Conservation (phyloP, 2,329 filamentous ascomycete species). For the Hymenoscyphus scutula region DNA sequence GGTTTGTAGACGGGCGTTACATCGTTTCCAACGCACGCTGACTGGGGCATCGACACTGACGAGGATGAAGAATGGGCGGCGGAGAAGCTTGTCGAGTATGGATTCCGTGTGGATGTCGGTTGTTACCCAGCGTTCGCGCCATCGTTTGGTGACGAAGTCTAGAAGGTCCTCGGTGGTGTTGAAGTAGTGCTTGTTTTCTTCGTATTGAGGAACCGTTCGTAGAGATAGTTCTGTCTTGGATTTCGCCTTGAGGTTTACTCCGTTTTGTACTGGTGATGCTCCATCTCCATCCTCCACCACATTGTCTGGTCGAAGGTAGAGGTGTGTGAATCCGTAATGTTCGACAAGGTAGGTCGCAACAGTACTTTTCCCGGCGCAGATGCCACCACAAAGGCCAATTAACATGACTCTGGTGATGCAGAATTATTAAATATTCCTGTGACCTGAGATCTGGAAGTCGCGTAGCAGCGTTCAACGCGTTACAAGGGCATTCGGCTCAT, state of each 20-base stretch:
- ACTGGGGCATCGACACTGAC: conserved; percentile 90
- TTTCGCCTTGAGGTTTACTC: conserved; percentile 10
- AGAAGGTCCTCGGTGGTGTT: conserved; percentile 65
- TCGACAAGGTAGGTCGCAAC: conserved; percentile 85
- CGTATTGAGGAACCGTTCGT: conserved; percentile 13
- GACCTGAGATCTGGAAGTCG: too few species aligned
- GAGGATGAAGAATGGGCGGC: conserved; percentile 88
- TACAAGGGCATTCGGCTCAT: too few species aligned
- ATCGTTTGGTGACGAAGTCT: conserved; percentile 80
- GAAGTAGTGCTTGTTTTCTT: conserved; percentile 46
- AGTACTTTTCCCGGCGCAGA: conserved; percentile 89
- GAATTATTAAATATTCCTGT: too few species aligned
- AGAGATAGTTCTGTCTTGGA: conserved; percentile 9
- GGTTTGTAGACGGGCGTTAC: conserved; percentile 51
- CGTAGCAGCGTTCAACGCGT: too few species aligned
- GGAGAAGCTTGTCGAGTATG: conserved; percentile 70
- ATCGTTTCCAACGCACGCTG: conserved; percentile 77
- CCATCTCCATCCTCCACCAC: conserved; percentile 11
- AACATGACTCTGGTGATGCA: conserved; percentile 62
- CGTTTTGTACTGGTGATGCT: not conserved
- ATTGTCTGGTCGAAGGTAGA: conserved; percentile 52
- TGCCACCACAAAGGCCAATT: conserved; percentile 77
- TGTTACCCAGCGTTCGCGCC: conserved; percentile 82
- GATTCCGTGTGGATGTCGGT: conserved; percentile 74
- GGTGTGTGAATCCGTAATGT: conserved; percentile 75